Conservation (phyloP, 768 basidiomycete species). For the Rickenella mellea region DNA sequence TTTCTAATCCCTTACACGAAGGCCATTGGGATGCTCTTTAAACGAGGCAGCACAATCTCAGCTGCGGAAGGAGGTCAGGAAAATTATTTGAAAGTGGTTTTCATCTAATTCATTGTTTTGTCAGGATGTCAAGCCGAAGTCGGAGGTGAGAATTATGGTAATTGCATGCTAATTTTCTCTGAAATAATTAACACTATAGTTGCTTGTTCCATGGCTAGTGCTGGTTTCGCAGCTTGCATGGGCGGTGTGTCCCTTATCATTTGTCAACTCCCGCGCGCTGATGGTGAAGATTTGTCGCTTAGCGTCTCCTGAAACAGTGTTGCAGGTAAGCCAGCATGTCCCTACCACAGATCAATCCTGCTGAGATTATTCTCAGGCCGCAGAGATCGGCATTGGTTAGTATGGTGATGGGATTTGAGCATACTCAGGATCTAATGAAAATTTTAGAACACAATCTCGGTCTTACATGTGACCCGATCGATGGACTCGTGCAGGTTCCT, state of each 20-base stretch:
- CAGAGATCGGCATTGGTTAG: conserved; percentile 84
- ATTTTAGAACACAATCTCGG: conserved; percentile 71
- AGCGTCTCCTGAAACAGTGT: conserved; percentile 75
- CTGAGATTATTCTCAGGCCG: conserved; percentile 36
- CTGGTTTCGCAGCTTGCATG: conserved; percentile 91
- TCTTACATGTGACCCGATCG: conserved; percentile 90
- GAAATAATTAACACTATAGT: conserved; percentile 31
- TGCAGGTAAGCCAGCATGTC: conserved; percentile 41
- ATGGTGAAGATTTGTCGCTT: background rate
- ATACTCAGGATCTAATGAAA: background rate
- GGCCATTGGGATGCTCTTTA: conserved; percentile 94
- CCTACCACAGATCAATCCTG: background rate
- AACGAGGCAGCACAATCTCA: conserved; percentile 92
- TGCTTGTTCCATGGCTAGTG: conserved; percentile 93
- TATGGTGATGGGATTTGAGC: background rate
- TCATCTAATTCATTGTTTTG: conserved; percentile 6
- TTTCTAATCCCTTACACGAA: conserved; percentile 25
- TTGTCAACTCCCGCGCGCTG: conserved; percentile 3
- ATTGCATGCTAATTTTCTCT: background rate
- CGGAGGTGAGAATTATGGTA: conserved; percentile 45
- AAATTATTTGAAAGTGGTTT: conserved; percentile 11
- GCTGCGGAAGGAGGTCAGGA: conserved; percentile 96
- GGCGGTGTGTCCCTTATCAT: conserved; percentile 45
- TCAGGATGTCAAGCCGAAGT: conserved; percentile 95
- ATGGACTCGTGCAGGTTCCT: conserved; percentile 88